Percentiles rank a stretch among this genome's conserved stretches.
phyloP scores from a whole-genome alignment of 352 stramenopile genomes.

The Phytophthora podocarpi region DNA sequence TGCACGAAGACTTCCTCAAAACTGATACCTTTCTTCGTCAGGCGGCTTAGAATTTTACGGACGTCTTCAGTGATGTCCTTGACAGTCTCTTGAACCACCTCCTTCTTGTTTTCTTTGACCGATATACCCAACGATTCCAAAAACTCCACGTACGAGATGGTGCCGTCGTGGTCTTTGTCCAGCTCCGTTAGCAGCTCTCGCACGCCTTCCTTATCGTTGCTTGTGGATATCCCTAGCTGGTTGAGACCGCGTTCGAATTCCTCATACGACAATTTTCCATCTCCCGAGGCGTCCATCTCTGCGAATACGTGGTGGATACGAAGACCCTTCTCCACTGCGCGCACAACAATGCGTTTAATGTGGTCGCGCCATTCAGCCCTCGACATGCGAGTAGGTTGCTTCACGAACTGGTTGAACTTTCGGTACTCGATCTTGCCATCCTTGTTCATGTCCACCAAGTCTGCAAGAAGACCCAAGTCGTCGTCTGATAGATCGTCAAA shows the following conservation, averaged over 20 bases:
- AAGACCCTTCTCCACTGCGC: constrained; percentile 63
- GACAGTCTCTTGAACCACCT: constrained; percentile 45
- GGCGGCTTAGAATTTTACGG: constrained; percentile 50
- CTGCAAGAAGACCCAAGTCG: constrained; percentile 38
- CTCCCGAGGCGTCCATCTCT: constrained; percentile 61
- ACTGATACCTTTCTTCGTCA: constrained; percentile 53
- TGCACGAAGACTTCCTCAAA: constrained; percentile 70
- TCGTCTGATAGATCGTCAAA: constrained; percentile 51
- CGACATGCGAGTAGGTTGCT: constrained; percentile 22
- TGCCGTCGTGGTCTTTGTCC: constrained; percentile 62
- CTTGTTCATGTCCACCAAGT: constrained; percentile 50
- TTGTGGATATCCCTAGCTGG: constrained; percentile 55
- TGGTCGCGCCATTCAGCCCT: constrained; percentile 46
- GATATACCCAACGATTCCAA: constrained; percentile 58
- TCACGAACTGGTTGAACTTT: constrained; percentile 50
- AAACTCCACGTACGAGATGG: constrained; percentile 86
- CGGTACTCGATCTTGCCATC: constrained; percentile 50
- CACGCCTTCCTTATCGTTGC: constrained; percentile 39
- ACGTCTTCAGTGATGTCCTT: constrained; percentile 54
- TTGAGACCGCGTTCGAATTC: constrained; percentile 60
- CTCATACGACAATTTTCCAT: constrained; percentile 60
- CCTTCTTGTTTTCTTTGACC: constrained; percentile 47
- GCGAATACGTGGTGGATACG: constrained; percentile 68
- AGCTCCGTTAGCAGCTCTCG: constrained; percentile 53
- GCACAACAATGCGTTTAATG: constrained; percentile 54